Conservation (phyloP, 805 yeast genomes). For the Saturnispora serradocipensis region DNA sequence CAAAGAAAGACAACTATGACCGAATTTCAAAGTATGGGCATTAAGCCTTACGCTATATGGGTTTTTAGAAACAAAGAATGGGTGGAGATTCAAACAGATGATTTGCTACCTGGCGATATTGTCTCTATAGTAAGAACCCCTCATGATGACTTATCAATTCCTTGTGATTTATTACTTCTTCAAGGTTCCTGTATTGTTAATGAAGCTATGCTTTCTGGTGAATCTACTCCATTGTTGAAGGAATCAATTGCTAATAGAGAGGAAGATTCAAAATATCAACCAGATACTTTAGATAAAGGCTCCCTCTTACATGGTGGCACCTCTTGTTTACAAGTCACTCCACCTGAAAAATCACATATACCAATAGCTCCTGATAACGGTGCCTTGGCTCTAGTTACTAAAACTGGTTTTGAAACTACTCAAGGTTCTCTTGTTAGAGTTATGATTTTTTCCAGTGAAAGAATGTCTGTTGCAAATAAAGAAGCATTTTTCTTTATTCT, state of each 20-base stretch:
- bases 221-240: constrained; percentile 91
- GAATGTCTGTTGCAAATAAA: constrained; percentile 90
- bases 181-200: constrained; percentile 93
- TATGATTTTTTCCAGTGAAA: constrained; percentile 94
- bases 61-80: constrained; percentile 66
- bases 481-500: constrained; percentile 90
- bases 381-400: constrained; percentile 80
- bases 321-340: constrained; percentile 82
- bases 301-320: constrained; percentile 93
- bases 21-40: constrained; percentile 96
- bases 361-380: constrained; percentile 83
- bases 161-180: constrained; percentile 81
- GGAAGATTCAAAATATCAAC: constrained; percentile 50
- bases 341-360: constrained; percentile 42
- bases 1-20: constrained; percentile 92
- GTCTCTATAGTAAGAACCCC: constrained; percentile 78
- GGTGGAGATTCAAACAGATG: constrained; percentile 59
- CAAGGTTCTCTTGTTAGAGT: constrained; percentile 97
- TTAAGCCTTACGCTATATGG: constrained; percentile 77
- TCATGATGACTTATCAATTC: constrained; percentile 82
- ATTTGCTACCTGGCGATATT: constrained; percentile 83
- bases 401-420: constrained; percentile 97
- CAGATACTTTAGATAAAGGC: constrained; percentile 83
- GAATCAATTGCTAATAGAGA: constrained; percentile 87
- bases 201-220: constrained; percentile 99